These are phyloP conservation scores for Colletotrichum paranaense DNA, from an alignment of 2,329 filamentous ascomycete species.

Conservation along the genomic window DNA sequence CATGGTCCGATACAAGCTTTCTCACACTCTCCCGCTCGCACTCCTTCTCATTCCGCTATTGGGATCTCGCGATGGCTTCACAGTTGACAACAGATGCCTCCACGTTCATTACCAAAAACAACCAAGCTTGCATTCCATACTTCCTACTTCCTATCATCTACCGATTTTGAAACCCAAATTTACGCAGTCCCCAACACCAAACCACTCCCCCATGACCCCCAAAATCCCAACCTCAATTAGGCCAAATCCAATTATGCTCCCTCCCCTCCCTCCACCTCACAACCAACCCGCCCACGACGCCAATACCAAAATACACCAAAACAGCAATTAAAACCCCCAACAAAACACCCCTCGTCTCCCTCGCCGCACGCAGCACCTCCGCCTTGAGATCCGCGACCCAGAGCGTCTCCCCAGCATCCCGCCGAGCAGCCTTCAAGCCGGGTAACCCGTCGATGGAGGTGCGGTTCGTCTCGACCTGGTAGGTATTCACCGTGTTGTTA, in stretches of 20 bases:
- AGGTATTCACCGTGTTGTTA: slow-evolving; percentile 62
- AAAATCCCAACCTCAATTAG: neutral
- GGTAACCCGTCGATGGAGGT: slow-evolving; percentile 69
- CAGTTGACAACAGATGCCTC: too few species aligned
- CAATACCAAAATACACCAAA: slow-evolving; percentile 15
- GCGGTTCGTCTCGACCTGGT: slow-evolving; percentile 67
- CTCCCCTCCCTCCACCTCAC: neutral
- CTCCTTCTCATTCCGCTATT: too few species aligned
- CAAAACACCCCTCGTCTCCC: slow-evolving; percentile 31
- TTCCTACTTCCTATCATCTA: too few species aligned
- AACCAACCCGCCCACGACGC: neutral
- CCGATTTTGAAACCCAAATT: too few species aligned
- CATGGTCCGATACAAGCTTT: too few species aligned
- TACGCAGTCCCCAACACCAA: too few species aligned
- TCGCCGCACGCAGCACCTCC: neutral
- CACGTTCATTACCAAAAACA: too few species aligned
- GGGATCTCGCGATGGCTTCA: too few species aligned
- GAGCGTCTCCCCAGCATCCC: slow-evolving; percentile 59
- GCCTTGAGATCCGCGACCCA: slow-evolving; percentile 52
- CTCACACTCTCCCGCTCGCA: too few species aligned
- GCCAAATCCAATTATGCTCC: neutral
- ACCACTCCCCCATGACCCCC: neutral
- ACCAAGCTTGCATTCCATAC: too few species aligned
- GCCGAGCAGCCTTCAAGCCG: slow-evolving; percentile 64
- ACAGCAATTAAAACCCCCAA: slow-evolving; percentile 38